Evolutionary conservation across 23 red algal genomes (phyloP).

Genomic region (Gracilaria domingensis): DNA sequence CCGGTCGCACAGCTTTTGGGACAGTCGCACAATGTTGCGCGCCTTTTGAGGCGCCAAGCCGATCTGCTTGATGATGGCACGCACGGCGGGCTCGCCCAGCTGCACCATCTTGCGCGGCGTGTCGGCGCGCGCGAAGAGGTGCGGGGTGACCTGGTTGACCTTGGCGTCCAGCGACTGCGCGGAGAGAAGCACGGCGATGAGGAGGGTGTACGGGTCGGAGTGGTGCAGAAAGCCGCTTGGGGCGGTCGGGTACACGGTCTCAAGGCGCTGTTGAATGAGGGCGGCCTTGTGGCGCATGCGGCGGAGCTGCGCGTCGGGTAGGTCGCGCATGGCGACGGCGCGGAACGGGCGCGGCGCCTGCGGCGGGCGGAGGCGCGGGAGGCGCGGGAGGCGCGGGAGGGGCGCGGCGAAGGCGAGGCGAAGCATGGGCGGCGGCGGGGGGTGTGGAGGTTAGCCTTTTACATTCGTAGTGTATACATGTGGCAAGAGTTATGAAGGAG

Average conservation of each 20-base stretch:
- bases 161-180: slow-evolving; percentile 75
- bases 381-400: not conserved
- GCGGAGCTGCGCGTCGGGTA: not conserved
- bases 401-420: not conserved
- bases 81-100: slow-evolving; percentile 46
- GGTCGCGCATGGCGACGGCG: not conserved
- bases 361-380: not conserved
- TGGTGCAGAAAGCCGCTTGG: slow-evolving; percentile 73
- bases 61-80: slow-evolving; percentile 67
- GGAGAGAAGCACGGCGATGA: slow-evolving; percentile 84
- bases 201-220: slow-evolving; percentile 79
- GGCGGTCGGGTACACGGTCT: slow-evolving; percentile 62
- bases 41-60: slow-evolving; percentile 81
- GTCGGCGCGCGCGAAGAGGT: slow-evolving; percentile 63
- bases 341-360: not conserved
- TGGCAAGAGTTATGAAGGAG: not conserved
- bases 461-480: too few relatives aligned
- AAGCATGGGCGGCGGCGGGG: not conserved
- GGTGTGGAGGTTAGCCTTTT: too few relatives aligned
- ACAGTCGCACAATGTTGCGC: slow-evolving; percentile 48
- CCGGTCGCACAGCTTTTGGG: slow-evolving; percentile 15
- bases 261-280: slow-evolving; percentile 43
- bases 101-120: slow-evolving; percentile 58
- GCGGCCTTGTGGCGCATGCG: slow-evolving; percentile 73
- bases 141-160: slow-evolving; percentile 84